Evolutionary conservation across 208 protist species (phyloP).

Genomic region (Polymyxa betae): DNA sequence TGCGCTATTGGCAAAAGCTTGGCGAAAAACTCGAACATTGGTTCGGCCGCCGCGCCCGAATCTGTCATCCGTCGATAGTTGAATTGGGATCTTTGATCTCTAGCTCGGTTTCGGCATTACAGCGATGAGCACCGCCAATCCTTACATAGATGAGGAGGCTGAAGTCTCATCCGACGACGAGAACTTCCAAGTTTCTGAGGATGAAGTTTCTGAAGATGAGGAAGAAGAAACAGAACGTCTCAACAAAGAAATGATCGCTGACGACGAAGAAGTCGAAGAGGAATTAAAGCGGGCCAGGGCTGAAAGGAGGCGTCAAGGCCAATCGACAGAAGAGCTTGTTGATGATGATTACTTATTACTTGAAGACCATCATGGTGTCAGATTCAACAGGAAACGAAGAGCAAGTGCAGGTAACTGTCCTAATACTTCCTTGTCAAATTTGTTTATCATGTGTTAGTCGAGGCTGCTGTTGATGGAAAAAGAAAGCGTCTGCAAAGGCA

Average conservation of each 20-base stretch:
- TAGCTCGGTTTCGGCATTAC: neutral
- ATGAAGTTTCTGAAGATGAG: neutral
- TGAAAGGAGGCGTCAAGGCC: neutral
- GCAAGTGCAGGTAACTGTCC: neutral
- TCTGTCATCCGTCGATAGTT: neutral
- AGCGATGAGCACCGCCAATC: neutral
- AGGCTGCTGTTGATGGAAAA: neutral
- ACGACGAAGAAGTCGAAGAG: slow-evolving; percentile 18
- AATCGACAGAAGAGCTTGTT: slow-evolving; percentile 21
- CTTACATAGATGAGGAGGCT: slow-evolving; percentile 23
- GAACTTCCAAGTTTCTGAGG: slow-evolving; percentile 27
- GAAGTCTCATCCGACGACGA: slow-evolving; percentile 40
- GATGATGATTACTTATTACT: slow-evolving; percentile 43
- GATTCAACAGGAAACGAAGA: slow-evolving; percentile 29
- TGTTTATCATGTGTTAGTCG: neutral
- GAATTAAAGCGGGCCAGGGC: neutral
- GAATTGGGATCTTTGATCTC: neutral
- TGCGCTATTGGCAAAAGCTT: neutral
- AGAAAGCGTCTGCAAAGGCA: slow-evolving; percentile 19
- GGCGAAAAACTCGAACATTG: neutral
- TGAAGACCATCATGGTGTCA: slow-evolving; percentile 50
- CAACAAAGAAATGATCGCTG: slow-evolving; percentile 36
- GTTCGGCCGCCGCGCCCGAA: neutral
- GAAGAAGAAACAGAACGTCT: neutral
- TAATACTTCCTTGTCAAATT: neutral